phyloP scores from a whole-genome alignment of 1,139 yeast species.

The Zygosaccharomyces pseudobailii region DNA sequence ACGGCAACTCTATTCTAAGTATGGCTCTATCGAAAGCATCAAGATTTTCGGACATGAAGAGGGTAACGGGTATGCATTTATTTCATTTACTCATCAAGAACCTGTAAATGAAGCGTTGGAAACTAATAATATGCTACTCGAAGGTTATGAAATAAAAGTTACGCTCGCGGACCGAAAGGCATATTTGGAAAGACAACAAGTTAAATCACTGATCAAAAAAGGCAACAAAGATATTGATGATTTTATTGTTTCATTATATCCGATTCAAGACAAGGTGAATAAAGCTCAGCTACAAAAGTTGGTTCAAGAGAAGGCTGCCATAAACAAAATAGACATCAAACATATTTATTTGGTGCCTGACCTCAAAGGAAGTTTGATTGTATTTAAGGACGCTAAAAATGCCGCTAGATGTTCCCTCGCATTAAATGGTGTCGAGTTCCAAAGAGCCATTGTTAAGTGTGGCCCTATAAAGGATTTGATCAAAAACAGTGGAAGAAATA shows the following conservation, averaged over 20 bases:
- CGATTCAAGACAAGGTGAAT: conserved; percentile 46
- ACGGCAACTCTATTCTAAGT: conserved; percentile 36
- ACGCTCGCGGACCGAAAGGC: conserved; percentile 39
- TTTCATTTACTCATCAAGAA: conserved; percentile 40
- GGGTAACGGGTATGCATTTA: conserved; percentile 56
- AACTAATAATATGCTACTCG: conserved; percentile 37
- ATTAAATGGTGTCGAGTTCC: conserved; percentile 42
- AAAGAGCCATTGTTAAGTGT: conserved; percentile 37
- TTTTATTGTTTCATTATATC: conserved; percentile 42
- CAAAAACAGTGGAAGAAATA: conserved; percentile 3
- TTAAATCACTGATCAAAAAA: conserved; percentile 25
- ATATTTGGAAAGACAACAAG: conserved; percentile 32
- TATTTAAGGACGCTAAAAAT: conserved; percentile 42
- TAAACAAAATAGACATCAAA: conserved; percentile 31
- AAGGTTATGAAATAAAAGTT: conserved; percentile 44
- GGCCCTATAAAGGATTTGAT: conserved; percentile 40
- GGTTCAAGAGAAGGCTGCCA: conserved; percentile 38
- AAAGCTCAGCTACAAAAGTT: conserved; percentile 39
- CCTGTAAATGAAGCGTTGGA: conserved; percentile 43
- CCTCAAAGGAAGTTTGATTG: conserved; percentile 49
- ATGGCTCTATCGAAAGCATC: conserved; percentile 48
- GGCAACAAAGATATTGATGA: conserved; percentile 30
- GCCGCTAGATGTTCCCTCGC: conserved; percentile 57
- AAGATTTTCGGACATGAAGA: conserved; percentile 41
- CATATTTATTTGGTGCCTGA: conserved; percentile 45